Base-by-base conservation (phyloP, 495 filamentous ascomycete genomes). In the Niebla homalea region DNA sequence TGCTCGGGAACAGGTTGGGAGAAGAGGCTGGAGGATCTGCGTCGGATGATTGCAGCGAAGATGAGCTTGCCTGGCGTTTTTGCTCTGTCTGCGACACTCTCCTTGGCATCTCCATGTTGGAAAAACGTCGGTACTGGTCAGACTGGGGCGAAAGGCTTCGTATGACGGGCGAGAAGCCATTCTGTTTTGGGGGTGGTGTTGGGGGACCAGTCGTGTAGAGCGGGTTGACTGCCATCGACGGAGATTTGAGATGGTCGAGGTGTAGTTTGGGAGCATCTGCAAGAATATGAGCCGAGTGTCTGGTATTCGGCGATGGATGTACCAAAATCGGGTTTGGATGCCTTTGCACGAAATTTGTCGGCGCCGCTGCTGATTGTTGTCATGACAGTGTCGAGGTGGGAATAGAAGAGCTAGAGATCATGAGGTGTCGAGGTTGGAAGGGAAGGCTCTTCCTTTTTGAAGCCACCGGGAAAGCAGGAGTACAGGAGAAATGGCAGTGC, bases 1-100 rank as follows among this genome's bases (percentile, higher is more conserved):
- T 52, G 54, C 62, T 61, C 16, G 60, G 61, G n/a, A 53, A 46
- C 12, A 61, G 56, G 11, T 57, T 37, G 25, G 61, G 57, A 23
- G 59, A 48, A 36, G 55, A 49, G 43, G 43, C 36, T 22, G 55
- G 53, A 32, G 23, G 32, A 36, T 53, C 44, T 39, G 58, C 43
- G 43, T 72, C 68, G 63, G 45, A 51, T 32, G 49, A 25, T 8
- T 45, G 46, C 22, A 47, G 48, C 5, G 58, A 54, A 18, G 36
- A 19, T 14, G 21, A 46, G 5, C n/a, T 19, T 20, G 43, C 23
- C 5, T 8, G 43, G n/a, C 32, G 43, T 14, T 8, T 19, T 46
- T 18, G 6, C 11, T 46, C 10, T 7, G 12, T 14, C 23, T 21
- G 12, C n/a, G 21, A 18, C n/a, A 35, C n/a, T 36, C 26, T 47